Conservation (phyloP, 257 asterid species). For the Apocynum venetum region DNA sequence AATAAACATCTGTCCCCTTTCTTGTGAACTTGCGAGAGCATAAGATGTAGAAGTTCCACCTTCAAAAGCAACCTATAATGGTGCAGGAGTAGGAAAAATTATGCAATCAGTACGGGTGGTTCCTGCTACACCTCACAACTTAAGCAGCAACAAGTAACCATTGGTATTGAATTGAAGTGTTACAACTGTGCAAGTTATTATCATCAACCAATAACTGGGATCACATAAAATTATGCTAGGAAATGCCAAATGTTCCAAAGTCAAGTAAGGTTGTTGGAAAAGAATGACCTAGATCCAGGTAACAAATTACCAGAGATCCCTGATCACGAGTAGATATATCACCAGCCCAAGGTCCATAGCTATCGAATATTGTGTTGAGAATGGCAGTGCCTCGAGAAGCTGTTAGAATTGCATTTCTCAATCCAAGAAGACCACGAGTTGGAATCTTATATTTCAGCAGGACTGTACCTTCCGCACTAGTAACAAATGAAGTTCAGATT, state of each 20-base stretch:
- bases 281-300: not conserved
- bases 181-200: not conserved
- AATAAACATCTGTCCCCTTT: slow-evolving; percentile 86
- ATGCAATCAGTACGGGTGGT: not conserved
- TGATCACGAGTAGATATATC: slow-evolving; percentile 90
- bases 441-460: slow-evolving; percentile 82
- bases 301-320: slow-evolving; percentile 78
- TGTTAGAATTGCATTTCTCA: slow-evolving; percentile 81
- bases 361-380: slow-evolving; percentile 84
- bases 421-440: slow-evolving; percentile 93
- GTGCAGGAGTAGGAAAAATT: not conserved
- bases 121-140: not conserved
- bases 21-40: slow-evolving; percentile 91
- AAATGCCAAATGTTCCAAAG: not conserved
- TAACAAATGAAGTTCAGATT: slow-evolving; percentile 14
- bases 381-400: slow-evolving; percentile 97
- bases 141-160: not conserved
- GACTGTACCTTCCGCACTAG: slow-evolving; percentile 79
- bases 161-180: not conserved
- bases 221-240: not conserved
- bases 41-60: slow-evolving; percentile 84
- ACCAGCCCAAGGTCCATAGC: slow-evolving; percentile 96
- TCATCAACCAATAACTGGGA: too few species aligned
- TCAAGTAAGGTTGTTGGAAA: not conserved
- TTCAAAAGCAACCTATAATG: slow-evolving; percentile 79